These are phyloP conservation scores for Xylaria sp. DNA, from an alignment of 2,329 filamentous ascomycete genomes.

Conservation along the genomic window DNA sequence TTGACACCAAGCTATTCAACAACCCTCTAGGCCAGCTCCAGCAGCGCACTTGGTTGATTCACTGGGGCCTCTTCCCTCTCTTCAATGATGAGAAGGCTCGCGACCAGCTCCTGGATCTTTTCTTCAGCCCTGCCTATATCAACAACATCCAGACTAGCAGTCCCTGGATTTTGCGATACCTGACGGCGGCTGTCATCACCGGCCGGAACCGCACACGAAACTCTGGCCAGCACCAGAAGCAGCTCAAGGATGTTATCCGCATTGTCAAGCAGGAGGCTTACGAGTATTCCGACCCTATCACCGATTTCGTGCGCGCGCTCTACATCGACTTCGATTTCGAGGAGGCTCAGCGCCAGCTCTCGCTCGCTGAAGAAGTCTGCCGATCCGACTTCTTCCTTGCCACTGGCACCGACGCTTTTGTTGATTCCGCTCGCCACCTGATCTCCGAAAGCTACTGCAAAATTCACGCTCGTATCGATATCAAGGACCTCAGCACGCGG, in stretches of 20 bases:
- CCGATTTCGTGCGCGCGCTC: constrained; percentile 91
- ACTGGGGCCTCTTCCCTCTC: constrained; percentile 98
- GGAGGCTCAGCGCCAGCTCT: constrained; percentile 85
- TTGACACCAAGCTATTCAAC: constrained; percentile 92
- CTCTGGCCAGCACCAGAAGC: constrained; percentile 87
- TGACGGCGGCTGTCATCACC: constrained; percentile 90
- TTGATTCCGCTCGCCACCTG: constrained; percentile 89
- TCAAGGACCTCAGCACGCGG: constrained; percentile 89
- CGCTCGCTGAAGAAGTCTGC: constrained; percentile 83
- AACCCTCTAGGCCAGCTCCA: constrained; percentile 93
- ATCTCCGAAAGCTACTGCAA: constrained; percentile 99
- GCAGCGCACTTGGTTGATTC: constrained; percentile 93
- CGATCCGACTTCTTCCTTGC: constrained; percentile 94
- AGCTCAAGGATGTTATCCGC: constrained; percentile 93
- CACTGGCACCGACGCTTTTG: constrained; percentile 77
- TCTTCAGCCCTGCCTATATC: constrained; percentile 96
- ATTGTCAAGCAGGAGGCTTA: constrained; percentile 96
- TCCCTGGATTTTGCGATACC: constrained; percentile 93
- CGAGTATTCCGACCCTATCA: constrained; percentile 94
- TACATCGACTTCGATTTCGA: constrained; percentile 97
- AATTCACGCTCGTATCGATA: constrained; percentile 97
- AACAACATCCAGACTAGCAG: constrained; percentile 98
- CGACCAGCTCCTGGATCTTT: constrained; percentile 87
- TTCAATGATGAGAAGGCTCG: constrained; percentile 95
- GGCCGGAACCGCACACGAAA: constrained; percentile 78